Base-by-base conservation (phyloP, 2,329 filamentous ascomycete genomes). In the Fusarium bulbicola region DNA sequence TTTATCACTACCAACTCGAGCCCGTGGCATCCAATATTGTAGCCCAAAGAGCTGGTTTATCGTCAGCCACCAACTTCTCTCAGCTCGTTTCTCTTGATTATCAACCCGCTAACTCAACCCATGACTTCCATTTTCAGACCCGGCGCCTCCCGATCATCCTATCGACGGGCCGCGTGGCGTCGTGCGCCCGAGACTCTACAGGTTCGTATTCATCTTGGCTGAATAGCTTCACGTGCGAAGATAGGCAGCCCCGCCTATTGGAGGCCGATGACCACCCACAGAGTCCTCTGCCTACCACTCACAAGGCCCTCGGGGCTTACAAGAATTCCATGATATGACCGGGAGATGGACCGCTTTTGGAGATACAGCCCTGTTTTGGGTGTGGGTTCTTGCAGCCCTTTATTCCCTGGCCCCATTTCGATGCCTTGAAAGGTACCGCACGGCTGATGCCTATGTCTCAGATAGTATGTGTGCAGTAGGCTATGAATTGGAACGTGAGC, bases 191-290 rank as follows among this genome's bases (percentile, higher is more conserved):
- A 49, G 65, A 66, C 71, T 74, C 66, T 59, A 75, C 73, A 75
- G 65, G 63, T 62, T 68, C 64, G 59, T 62, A 54, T 54, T 53
- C 68, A 59, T 63, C 74, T 63, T 71, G 68, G 63, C 59, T 63
- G 49, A 30, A 57, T 57, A 39, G 53, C 74, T 77, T 77, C 76
- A 78, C 76, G 76, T 78, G 76, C 67, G 63, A 64, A 58, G 68
- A 74, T 60, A 64, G 74, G 69, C 68, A 47, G 43, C 66, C 66
- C 74, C 70, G 60, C 73, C 66, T 60, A 49, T 42, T 50, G 52
- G 62, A 70, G 61, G 66, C 74, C 68, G 74, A 77, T 78, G 76
- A 78, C 76, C 76, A 77, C 74, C 74, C 66, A 61, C 64, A 24
- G 53, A 36, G 24, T 57, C 50, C 40, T 49, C 40, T 58, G 30